A percentile compares a stretch with the other conserved stretches of the same genome.
Evolutionary conservation across 768 basidiomycete species (phyloP).

Genomic region (Naganishia friedmannii): DNA sequence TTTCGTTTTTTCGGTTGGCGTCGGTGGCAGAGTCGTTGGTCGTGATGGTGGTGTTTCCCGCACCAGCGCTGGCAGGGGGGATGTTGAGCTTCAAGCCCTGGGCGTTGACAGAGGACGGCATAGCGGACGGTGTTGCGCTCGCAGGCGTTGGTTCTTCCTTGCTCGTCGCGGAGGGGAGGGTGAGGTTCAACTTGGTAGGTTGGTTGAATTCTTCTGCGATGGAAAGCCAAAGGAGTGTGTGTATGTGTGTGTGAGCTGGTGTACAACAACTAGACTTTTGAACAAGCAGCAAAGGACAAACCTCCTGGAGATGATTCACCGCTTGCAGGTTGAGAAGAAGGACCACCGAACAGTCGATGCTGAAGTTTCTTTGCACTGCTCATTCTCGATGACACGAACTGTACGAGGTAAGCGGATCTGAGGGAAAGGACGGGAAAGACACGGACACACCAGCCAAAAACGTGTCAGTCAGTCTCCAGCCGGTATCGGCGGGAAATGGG

Average conservation of each 20-base stretch:
- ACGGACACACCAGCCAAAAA: background rate
- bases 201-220: conserved; percentile 10
- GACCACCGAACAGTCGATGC: conserved; percentile 64
- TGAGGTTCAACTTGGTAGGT: conserved; percentile 10
- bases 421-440: background rate
- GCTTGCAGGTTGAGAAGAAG: conserved; percentile 34
- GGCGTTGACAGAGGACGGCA: background rate
- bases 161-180: background rate
- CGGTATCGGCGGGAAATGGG: no score
- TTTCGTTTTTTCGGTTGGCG: background rate
- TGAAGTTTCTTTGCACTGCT: conserved; percentile 65
- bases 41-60: background rate
- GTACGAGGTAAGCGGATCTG: background rate
- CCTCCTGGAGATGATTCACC: conserved; percentile 9
- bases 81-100: conserved; percentile 48
- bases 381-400: conserved; percentile 52
- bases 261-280: no score
- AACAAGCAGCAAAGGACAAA: conserved; percentile 12
- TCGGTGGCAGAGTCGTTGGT: background rate
- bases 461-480: no score
- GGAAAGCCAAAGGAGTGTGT: background rate
- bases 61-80: conserved; percentile 34
- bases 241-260: no score
- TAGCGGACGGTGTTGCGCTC: conserved; percentile 7
- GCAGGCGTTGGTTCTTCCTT: background rate